Base-by-base conservation (phyloP, 2,329 filamentous ascomycete genomes). In the Botrytis sinoallii region DNA sequence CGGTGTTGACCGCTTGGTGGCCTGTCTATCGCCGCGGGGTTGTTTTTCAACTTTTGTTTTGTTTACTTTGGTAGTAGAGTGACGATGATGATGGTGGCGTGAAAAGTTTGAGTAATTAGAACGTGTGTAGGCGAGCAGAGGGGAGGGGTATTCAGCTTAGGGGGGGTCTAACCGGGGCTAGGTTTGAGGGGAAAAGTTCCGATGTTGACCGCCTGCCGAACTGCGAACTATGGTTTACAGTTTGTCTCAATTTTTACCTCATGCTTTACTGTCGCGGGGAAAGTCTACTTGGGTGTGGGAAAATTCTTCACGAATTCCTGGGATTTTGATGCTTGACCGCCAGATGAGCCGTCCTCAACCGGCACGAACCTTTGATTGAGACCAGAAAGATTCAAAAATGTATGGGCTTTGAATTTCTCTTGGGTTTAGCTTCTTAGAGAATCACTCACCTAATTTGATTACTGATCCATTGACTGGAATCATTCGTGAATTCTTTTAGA, bases 1-100 rank as follows among this genome's bases (percentile, higher is more conserved):
- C 65, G 65, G 65, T 55, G 65, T 57, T 68, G 66, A 68, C 66
- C 66, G 66, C 66, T 68, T 57, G 66, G 66, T 57, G 66, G 48
- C 40, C 65, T 55, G 65, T 67, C 64, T 52, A 48, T 55, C 66
- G 46, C 12, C 48, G 46, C 48, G 46, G 66, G 46, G 66, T 68
- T n/a, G 10, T 22, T 68, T 55, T 68, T 68, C n/a, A 16, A 57
- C 9, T 35, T 57, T 42, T 29, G 12, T 68, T 40, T 52, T 67
- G 32, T 67, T 52, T 67, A 52, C 29, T 66, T 64, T 63, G 60
- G 35, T n/a, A 63, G 29, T 10, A 22, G 18, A 40, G 22, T 66
- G 64, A 35, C 35, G 46, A 52, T 67, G 32, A 52, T 67, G 64
- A 40, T 52, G 25, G 64, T 67, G 65, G 46, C 65, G 46, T 68